A percentile compares a stretch with the other conserved stretches of the same genome.
Conservation (phyloP, 305 asterid species). For the Ilex paraguariensis region DNA sequence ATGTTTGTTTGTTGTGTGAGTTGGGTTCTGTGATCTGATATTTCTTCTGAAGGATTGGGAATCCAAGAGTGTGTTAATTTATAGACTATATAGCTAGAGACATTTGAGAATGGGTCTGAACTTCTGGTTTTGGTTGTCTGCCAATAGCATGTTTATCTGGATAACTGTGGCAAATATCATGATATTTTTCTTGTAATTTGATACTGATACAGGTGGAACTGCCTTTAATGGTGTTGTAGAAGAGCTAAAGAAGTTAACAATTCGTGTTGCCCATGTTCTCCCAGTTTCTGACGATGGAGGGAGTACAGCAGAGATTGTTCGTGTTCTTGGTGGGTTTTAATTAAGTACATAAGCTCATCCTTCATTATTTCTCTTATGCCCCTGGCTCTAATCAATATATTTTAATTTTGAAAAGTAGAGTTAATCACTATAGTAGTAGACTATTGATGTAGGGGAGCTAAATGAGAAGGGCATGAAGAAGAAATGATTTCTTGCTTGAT, state of each 20-base stretch:
- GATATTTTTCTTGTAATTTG: neutral
- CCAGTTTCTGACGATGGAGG: conserved; percentile 99
- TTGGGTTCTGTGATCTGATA: neutral
- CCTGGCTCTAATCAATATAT: neutral
- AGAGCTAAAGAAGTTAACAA: conserved; percentile 89
- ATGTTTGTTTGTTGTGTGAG: neutral
- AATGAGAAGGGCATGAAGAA: neutral
- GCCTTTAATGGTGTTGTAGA: conserved; percentile 97
- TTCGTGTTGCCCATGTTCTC: conserved; percentile 84
- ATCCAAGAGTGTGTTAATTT: no score
- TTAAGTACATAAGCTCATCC: neutral
- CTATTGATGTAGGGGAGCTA: neutral
- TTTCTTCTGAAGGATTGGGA: no score
- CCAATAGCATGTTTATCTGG: neutral
- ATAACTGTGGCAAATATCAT: neutral
- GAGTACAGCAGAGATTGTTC: conserved; percentile 99
- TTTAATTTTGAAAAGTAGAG: neutral
- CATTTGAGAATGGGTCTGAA: no score
- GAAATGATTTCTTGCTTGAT: no score
- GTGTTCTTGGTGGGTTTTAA: conserved; percentile 78
- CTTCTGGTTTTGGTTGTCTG: neutral
- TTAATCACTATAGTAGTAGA: neutral
- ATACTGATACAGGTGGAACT: conserved; percentile 73
- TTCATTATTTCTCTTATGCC: neutral
- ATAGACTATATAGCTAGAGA: no score